phyloP scores from a whole-genome alignment of 257 asterid genomes.

The Nicotiana tomentosiformis region DNA sequence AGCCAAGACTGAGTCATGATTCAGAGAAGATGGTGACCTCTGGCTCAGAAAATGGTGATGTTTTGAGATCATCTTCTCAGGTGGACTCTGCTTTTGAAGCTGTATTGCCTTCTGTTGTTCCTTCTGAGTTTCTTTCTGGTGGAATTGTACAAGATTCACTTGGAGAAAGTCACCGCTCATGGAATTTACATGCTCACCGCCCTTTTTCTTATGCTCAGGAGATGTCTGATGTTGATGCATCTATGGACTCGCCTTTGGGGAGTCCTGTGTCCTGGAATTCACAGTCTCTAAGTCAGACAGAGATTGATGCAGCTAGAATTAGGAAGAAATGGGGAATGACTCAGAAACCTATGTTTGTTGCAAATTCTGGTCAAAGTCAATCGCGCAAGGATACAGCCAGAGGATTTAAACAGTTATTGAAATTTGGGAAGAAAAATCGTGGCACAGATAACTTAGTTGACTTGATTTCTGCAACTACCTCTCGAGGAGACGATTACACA shows the following conservation, averaged over 20 bases:
- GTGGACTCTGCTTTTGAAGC: conserved; percentile 50
- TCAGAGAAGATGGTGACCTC: conserved; percentile 34
- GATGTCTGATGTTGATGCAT: conserved; percentile 67
- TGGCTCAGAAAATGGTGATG: conserved; percentile 58
- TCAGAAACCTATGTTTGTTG: conserved; percentile 53
- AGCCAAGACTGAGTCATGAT: conserved; percentile 24
- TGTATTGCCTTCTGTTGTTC: conserved; percentile 44
- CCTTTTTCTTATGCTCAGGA: conserved; percentile 64
- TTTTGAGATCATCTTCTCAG: conserved; percentile 36
- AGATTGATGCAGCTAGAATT: conserved; percentile 68
- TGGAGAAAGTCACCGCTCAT: conserved; percentile 32
- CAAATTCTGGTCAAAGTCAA: conserved; percentile 41
- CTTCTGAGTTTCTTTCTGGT: conserved; percentile 25
- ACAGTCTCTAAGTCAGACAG: conserved; percentile 56
- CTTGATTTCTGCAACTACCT: conserved; percentile 86
- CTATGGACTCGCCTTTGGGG: conserved; percentile 55
- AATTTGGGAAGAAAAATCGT: conserved; percentile 75
- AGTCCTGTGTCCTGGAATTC: conserved; percentile 87
- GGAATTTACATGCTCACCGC: conserved; percentile 37
- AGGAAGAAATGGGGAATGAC: conserved; percentile 86
- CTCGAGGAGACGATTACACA: conserved; percentile 84
- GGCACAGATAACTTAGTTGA: conserved; percentile 67
- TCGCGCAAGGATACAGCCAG: conserved; percentile 67
- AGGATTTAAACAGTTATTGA: conserved; percentile 73
- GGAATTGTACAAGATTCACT: conserved; percentile 55